Evolutionary conservation across 331 rosid genomes (phyloP).

Genomic region (Cydonia oblonga): DNA sequence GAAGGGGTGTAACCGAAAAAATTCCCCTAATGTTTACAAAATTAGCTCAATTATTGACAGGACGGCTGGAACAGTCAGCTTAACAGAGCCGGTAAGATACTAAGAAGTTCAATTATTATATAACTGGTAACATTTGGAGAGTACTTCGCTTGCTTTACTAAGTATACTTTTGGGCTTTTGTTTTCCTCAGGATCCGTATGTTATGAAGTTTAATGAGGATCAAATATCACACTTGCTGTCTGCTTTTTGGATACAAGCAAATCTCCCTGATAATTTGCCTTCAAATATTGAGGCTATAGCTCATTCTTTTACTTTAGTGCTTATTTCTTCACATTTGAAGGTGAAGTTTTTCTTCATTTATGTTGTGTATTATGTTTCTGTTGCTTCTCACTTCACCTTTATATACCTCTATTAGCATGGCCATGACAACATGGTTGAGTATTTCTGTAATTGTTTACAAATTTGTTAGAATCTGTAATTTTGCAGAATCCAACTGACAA

Average conservation of each 20-base stretch:
- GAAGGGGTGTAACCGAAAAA: constrained; percentile 47
- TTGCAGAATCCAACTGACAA: constrained; percentile 63
- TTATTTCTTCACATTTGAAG: constrained; percentile 65
- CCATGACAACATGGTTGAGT: background rate
- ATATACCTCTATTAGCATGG: background rate
- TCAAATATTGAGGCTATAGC: constrained; percentile 80
- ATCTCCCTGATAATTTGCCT: constrained; percentile 73
- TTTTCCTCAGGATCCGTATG: constrained; percentile 57
- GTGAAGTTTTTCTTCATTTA: constrained; percentile 16
- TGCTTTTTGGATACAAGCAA: constrained; percentile 87
- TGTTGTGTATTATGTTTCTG: background rate
- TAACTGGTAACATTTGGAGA: constrained; percentile 2
- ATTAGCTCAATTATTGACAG: constrained; percentile 57
- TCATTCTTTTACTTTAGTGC: constrained; percentile 59
- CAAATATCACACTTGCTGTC: constrained; percentile 78
- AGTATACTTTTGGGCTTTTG: constrained; percentile 3
- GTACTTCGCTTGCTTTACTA: background rate
- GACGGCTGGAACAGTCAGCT: constrained; percentile 43
- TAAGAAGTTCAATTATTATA: constrained; percentile 22
- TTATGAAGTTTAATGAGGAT: constrained; percentile 82
- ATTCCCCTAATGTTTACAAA: constrained; percentile 58
- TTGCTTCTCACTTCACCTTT: background rate
- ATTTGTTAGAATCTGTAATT: constrained; percentile 1
- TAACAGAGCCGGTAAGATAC: constrained; percentile 49
- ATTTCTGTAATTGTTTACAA: background rate